These are phyloP conservation scores for Trichosanthes cucumerina DNA, from an alignment of 306 rosid genomes.

Conservation along the genomic window DNA sequence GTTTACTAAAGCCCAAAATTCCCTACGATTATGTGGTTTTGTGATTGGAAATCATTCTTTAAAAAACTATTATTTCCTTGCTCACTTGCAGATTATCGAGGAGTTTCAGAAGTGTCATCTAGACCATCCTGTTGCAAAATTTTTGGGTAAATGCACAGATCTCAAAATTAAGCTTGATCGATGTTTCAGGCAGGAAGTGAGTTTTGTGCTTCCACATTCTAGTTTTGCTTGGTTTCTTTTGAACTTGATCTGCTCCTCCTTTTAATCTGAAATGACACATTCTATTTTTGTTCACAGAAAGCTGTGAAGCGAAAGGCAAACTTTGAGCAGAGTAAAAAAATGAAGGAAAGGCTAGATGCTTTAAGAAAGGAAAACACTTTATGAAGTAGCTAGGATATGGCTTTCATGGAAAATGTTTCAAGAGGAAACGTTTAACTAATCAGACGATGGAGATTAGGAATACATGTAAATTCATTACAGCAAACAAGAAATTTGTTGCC, in stretches of 20 bases:
- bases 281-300: slow-evolving; percentile 41
- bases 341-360: slow-evolving; percentile 55
- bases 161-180: slow-evolving; percentile 83
- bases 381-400: slow-evolving; percentile 20
- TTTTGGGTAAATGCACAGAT: slow-evolving; percentile 84
- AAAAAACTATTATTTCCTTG: not conserved
- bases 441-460: not conserved
- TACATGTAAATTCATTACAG: not conserved
- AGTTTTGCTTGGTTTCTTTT: slow-evolving; percentile 1
- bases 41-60: not conserved
- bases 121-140: slow-evolving; percentile 67
- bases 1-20: not conserved
- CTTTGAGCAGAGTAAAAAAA: slow-evolving; percentile 78
- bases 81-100: slow-evolving; percentile 46
- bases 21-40: not conserved
- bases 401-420: not conserved
- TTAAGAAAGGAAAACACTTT: slow-evolving; percentile 53
- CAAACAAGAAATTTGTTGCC: not conserved
- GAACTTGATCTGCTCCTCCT: not conserved
- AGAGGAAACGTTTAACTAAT: not conserved
- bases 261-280: not conserved
- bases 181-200: slow-evolving; percentile 84
- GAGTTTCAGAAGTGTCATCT: slow-evolving; percentile 73
- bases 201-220: not conserved
- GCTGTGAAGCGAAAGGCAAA: slow-evolving; percentile 89